Conservation (phyloP, 2,329 filamentous ascomycete species). For the Davidsoniella australis region DNA sequence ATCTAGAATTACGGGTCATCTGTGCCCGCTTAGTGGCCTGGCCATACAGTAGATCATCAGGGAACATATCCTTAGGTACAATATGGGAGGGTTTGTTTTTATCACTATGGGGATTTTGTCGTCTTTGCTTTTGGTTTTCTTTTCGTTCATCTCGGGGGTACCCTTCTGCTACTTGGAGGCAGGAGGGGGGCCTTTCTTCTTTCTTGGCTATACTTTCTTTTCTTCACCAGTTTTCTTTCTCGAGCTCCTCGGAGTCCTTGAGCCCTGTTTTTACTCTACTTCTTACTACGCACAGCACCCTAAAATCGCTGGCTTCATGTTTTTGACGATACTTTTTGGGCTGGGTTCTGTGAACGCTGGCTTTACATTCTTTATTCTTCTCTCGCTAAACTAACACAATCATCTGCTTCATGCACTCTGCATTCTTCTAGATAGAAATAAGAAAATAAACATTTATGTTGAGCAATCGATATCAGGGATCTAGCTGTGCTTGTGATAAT, state of each 20-base stretch:
- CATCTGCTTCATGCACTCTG: neutral
- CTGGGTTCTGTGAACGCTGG: conserved; percentile 6
- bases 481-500: too few species aligned
- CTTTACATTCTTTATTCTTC: neutral
- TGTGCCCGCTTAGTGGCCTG: neutral
- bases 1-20: too few species aligned
- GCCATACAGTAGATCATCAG: too few species aligned
- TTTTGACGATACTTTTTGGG: neutral
- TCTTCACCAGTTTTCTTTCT: neutral
- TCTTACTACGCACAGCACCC: neutral
- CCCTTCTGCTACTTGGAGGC: neutral
- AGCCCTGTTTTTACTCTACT: neutral
- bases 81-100: neutral
- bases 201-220: conserved; percentile 1
- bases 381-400: too few species aligned
- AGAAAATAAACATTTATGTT: too few species aligned
- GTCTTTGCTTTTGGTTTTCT: conserved; percentile 5
- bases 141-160: neutral
- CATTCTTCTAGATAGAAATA: neutral
- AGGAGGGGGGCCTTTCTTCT: too few species aligned
- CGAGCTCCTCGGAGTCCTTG: neutral
- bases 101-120: neutral
- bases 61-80: conserved; percentile 1
- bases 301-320: neutral
- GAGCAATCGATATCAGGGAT: too few species aligned